phyloP scores from a whole-genome alignment of 2,329 filamentous ascomycete genomes.

The Aspergillus tanneri region DNA sequence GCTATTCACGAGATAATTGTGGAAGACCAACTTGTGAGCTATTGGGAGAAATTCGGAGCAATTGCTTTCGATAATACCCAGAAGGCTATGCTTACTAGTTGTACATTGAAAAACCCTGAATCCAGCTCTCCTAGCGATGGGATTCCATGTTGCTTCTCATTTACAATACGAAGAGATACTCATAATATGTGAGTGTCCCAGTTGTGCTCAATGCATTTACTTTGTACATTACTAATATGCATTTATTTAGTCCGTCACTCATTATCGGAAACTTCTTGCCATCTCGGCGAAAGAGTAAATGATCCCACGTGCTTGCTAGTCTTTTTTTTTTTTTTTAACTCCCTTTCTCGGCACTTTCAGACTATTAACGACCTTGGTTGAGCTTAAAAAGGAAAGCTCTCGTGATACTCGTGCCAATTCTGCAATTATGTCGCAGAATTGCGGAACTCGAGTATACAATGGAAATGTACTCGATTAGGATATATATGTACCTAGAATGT shows the following conservation, averaged over 20 bases:
- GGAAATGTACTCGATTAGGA: not conserved
- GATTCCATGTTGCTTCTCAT: slow-evolving; percentile 94
- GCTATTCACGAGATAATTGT: slow-evolving; percentile 94
- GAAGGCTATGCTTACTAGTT: slow-evolving; percentile 92
- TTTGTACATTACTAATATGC: slow-evolving; percentile 4
- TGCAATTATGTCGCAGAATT: not conserved
- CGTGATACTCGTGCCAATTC: not conserved
- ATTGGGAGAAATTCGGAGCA: slow-evolving; percentile 98
- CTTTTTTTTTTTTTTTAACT: not conserved
- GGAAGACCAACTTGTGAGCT: slow-evolving; percentile 90
- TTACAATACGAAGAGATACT: slow-evolving; percentile 90
- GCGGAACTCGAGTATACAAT: not conserved
- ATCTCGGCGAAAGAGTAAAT: slow-evolving; percentile 63
- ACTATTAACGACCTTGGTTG: not conserved
- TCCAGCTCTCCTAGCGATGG: slow-evolving; percentile 66
- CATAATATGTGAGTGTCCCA: slow-evolving; percentile 79
- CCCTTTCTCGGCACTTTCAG: slow-evolving; percentile 3
- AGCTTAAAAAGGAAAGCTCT: not conserved
- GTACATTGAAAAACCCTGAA: slow-evolving; percentile 80
- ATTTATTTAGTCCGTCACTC: slow-evolving; percentile 70
- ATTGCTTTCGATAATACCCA: slow-evolving; percentile 94
- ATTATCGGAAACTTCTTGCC: slow-evolving; percentile 97
- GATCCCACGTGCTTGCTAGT: slow-evolving; percentile 6
- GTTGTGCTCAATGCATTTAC: not conserved
- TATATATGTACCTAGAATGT: not conserved